phyloP scores from a whole-genome alignment of 345 rosid genomes.

The Isatis tinctoria region DNA sequence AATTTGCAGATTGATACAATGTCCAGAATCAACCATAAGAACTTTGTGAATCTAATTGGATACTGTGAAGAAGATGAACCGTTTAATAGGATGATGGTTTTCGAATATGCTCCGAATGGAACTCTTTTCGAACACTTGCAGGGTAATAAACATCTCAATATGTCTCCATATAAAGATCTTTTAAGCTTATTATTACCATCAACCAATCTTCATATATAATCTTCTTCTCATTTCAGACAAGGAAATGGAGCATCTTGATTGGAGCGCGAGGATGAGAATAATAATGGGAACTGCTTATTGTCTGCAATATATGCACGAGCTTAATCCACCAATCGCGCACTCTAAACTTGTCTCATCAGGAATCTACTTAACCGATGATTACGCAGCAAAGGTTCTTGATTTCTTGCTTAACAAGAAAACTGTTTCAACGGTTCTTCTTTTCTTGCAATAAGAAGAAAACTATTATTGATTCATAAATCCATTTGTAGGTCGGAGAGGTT shows the following conservation, averaged over 20 bases:
- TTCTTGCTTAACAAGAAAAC: conserved; percentile 1
- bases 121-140: conserved; percentile 82
- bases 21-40: conserved; percentile 85
- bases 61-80: conserved; percentile 86
- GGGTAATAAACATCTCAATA: conserved; percentile 39
- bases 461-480: no score
- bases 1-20: conserved; percentile 56
- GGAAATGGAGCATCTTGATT: conserved; percentile 91
- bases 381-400: conserved; percentile 74
- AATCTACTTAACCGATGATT: conserved; percentile 79
- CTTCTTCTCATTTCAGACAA: conserved; percentile 44
- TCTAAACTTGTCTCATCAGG: conserved; percentile 38
- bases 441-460: neutral
- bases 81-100: conserved; percentile 95
- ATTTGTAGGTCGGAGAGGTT: conserved; percentile 41
- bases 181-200: neutral
- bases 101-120: conserved; percentile 97
- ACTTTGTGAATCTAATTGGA: conserved; percentile 88
- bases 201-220: neutral
- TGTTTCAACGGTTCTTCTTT: neutral
- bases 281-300: conserved; percentile 91
- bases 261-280: conserved; percentile 81
- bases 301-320: conserved; percentile 87
- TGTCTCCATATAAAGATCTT: neutral
- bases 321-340: conserved; percentile 70